Percentiles rank a stretch among this genome's conserved stretches.
These are phyloP conservation scores for Aspergillus sp. DNA, from an alignment of 2,329 filamentous ascomycete species.

Conservation along the genomic window DNA sequence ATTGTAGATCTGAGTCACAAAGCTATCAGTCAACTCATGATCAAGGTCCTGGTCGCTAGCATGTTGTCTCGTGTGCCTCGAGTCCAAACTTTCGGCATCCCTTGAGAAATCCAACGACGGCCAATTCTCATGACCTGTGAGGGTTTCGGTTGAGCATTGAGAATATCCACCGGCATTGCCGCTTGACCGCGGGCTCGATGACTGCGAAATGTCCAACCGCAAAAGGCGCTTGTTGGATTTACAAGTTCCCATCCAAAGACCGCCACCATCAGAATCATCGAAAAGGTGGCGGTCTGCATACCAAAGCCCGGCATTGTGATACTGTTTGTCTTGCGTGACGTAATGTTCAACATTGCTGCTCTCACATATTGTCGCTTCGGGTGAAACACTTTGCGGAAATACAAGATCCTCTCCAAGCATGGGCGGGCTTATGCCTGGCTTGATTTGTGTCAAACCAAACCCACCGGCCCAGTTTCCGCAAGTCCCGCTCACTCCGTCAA, in stretches of 20 bases:
- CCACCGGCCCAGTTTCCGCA: slow-evolving; percentile 24
- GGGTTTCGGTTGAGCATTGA: background rate
- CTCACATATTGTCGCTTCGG: slow-evolving; percentile 81
- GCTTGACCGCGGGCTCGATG: slow-evolving; percentile 27
- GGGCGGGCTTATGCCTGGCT: slow-evolving; percentile 68
- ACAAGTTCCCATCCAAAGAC: slow-evolving; percentile 48
- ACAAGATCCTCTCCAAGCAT: slow-evolving; percentile 82
- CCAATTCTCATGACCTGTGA: background rate
- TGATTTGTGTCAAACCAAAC: slow-evolving; percentile 53
- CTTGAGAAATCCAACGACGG: background rate
- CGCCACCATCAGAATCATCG: slow-evolving; percentile 35
- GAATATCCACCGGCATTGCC: background rate
- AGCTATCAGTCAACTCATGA: slow-evolving; percentile 75
- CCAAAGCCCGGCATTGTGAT: slow-evolving; percentile 69
- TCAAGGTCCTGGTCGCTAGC: slow-evolving; percentile 50
- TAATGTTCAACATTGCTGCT: slow-evolving; percentile 65
- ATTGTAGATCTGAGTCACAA: slow-evolving; percentile 95
- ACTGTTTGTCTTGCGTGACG: slow-evolving; percentile 51
- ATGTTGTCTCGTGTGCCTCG: background rate
- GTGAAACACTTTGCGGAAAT: slow-evolving; percentile 80
- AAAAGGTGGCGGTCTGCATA: slow-evolving; percentile 65
- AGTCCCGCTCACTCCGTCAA: slow-evolving; percentile 9
- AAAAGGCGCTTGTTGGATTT: slow-evolving; percentile 23
- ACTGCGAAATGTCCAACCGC: slow-evolving; percentile 15
- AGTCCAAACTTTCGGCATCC: background rate